Evolutionary conservation across 2,329 filamentous ascomycete species (phyloP), one percentile per base, ranked within the genome.

Genomic region (Coniella lustricola): DNA sequence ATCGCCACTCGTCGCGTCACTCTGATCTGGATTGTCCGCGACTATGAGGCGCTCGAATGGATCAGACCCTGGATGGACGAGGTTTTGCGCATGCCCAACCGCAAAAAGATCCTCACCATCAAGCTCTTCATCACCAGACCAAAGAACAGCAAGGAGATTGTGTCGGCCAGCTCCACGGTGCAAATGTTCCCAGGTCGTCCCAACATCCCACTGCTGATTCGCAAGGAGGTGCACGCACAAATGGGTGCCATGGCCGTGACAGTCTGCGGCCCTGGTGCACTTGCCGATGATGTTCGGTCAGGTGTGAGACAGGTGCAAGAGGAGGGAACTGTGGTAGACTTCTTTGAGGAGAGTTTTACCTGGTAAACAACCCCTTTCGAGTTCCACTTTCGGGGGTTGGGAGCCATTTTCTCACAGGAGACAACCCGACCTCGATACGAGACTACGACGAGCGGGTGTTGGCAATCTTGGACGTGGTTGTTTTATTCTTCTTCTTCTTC

Each of bases 121-220:
- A 81, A 91, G 58, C 79, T 97, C 41, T 97, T 95, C 68, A 83
- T 97, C 57, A 97, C 93, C 4, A 77, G 89, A 46, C 91, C 91
- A 1, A 84, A 87, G 58, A 87, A 85, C 62, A 82, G 85, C n/a
- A 84, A 82, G 62, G 87, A 94, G 60, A 86, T 95, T 45, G 75
- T 82, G 57, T 88, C 82, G 41, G 82, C 84, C 3, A 88, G 82
- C 48, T 75, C 78, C 2, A 91, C 85, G 4, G 90, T 97, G 47
- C 87, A 90, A 67, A 93, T 97, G 85, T 89, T 88, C 64, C 86
- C 90, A 1, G 91, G 93, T 2, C 82, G 90, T 55, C 91, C 91
- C 9, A 89, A 95, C 60, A 79, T 95, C 38, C 76, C 82, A 17
- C 80, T 85, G 0, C 70, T 97, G n/a, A 71, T 97, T 40, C 76